These are phyloP conservation scores for Verticillium alfalfae DNA, from an alignment of 2,329 filamentous ascomycete species.

Conservation along the genomic window DNA sequence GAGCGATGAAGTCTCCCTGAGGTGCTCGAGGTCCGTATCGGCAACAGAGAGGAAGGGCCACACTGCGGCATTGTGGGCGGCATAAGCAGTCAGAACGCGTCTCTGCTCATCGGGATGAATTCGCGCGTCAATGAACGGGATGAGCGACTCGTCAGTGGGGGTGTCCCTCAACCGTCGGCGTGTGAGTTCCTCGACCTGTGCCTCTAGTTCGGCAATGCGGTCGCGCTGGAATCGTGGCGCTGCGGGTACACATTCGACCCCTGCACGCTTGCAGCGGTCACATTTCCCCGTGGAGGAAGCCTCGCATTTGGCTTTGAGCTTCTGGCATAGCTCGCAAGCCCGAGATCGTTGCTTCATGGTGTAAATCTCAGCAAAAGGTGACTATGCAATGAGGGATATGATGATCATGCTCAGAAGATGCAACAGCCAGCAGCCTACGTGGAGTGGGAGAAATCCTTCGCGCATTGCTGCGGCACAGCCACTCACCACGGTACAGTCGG, in stretches of 20 bases:
- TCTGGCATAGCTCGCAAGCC: conserved; percentile 11
- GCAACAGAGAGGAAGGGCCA: not conserved
- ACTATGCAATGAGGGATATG: too few species aligned
- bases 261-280: conserved; percentile 5
- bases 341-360: conserved; percentile 1
- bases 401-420: too few species aligned
- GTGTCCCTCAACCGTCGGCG: not conserved
- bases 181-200: conserved; percentile 7
- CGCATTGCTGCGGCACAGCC: too few species aligned
- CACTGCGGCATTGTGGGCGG: not conserved
- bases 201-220: conserved; percentile 11
- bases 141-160: not conserved
- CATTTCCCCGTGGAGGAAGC: not conserved
- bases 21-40: not conserved
- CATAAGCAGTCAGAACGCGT: not conserved
- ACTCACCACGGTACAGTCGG: too few species aligned
- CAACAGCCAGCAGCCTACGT: too few species aligned
- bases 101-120: not conserved
- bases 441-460: too few species aligned
- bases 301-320: conserved; percentile 9
- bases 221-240: conserved; percentile 10
- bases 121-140: not conserved
- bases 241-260: conserved; percentile 7
- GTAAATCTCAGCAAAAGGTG: not conserved
- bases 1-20: not conserved